Evolutionary conservation across 2,329 filamentous ascomycete genomes (phyloP), one percentile per base, ranked within the genome.

Genomic region (Pestalotiopsis sp.): DNA sequence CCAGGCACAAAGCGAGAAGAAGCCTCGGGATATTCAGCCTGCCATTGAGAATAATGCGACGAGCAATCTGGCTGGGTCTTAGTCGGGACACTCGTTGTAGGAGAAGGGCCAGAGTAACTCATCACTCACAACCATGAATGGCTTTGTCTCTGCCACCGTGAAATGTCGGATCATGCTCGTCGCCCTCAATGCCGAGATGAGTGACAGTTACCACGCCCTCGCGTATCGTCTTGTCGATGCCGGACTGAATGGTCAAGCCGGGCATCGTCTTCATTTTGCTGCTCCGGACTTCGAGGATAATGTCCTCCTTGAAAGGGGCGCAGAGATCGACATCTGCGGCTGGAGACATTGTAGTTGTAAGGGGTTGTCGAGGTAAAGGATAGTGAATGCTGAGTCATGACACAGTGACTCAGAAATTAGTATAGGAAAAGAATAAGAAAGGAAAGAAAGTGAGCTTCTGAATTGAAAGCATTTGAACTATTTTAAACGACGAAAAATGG

Each of bases 141-240:
- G 90, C 90, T 76, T 91, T 92, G 69, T 92, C 90, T 0, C 79
- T 76, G 0, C 89, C 88, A 6, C 89, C 88, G 69, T 92, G 90
- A 65, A 88, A 88, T 0, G 84, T 86, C 31, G 83, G 85, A 66
- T 90, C 88, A 68, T 91, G 89, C 73, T 91, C 87, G 69, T 92
- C 90, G 4, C 79, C 84, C 17, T 85, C 82, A 14, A 91, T 83
- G 0, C 90, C 90, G 2, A 84, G 72, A 23, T 78, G 80, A 2
- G 77, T 79, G 45, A 90, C 81, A 3, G 80, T 76, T 3, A 89
- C 79, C 0, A 83, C 82, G 0, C 81, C 84, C 2, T 77, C 39
- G 6, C 84, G 80, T 2, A 81, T 66, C 0, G 72, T 73, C 74
- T 90, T 90, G 78, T 88, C 84, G 69, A 91, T 91, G 1, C 86